Percentiles rank a stretch among this genome's conserved stretches.
phyloP scores from a whole-genome alignment of 495 filamentous ascomycete species.

The Lineolata rhizophorae region DNA sequence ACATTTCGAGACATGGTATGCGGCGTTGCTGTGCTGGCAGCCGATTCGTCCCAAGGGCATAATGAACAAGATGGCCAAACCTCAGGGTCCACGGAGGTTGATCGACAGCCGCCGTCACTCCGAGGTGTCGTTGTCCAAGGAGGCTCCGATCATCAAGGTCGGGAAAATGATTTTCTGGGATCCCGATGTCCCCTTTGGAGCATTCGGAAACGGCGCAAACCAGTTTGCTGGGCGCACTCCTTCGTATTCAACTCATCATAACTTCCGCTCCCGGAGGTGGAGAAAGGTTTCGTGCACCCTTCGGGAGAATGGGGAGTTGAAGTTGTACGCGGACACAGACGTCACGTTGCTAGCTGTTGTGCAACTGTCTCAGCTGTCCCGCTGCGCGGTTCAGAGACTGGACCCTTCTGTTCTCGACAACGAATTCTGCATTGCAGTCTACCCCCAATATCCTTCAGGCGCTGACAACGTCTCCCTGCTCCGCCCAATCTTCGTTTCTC shows the following conservation, averaged over 20 bases:
- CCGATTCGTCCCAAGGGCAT: constrained; percentile 58
- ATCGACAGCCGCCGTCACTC: constrained; percentile 35
- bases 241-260: too few relatives aligned
- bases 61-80: constrained; percentile 51
- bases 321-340: constrained; percentile 67
- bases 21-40: constrained; percentile 85
- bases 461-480: constrained; percentile 40
- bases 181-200: constrained; percentile 26
- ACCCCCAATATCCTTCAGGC: constrained; percentile 52
- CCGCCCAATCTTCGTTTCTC: constrained; percentile 58
- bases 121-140: constrained; percentile 39
- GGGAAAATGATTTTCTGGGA: constrained; percentile 90
- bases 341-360: constrained; percentile 57
- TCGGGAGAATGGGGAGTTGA: constrained; percentile 88
- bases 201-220: constrained; percentile 12
- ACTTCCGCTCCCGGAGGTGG: constrained; percentile 33
- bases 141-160: constrained; percentile 86
- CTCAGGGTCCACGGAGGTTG: constrained; percentile 27
- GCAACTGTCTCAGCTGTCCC: constrained; percentile 70
- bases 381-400: constrained; percentile 74
- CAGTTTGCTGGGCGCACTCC: too few relatives aligned
- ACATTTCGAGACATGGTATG: constrained; percentile 80
- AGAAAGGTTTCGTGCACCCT: constrained; percentile 77
- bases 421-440: constrained; percentile 87
- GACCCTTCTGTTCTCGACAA: constrained; percentile 84